phyloP scores from a whole-genome alignment of 257 asterid species.

The Petunia secreta region DNA sequence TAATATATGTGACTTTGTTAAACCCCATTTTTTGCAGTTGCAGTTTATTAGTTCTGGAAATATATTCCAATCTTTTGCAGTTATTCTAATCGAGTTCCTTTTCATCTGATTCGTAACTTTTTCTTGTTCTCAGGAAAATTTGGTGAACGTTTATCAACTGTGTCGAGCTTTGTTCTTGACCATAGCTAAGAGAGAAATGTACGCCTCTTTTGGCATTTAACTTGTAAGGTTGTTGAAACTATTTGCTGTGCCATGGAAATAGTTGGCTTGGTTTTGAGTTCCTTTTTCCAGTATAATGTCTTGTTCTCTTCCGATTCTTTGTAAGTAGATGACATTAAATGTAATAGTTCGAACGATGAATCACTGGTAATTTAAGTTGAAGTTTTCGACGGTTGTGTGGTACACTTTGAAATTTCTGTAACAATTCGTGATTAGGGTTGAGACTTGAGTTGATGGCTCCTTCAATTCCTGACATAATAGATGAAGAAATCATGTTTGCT shows the following conservation, averaged over 20 bases:
- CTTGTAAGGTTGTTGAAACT: conserved; percentile 10
- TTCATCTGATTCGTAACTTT: background rate
- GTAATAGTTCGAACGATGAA: background rate
- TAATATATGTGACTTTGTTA: background rate
- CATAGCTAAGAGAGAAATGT: background rate
- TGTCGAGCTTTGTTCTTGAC: background rate
- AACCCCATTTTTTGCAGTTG: background rate
- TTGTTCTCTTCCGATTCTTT: background rate
- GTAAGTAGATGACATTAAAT: background rate
- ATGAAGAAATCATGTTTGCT: background rate
- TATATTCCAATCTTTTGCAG: background rate
- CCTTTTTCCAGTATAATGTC: background rate
- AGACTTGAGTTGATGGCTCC: too few species aligned
- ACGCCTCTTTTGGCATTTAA: conserved; percentile 8
- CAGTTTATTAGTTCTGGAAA: background rate
- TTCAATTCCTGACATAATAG: too few species aligned
- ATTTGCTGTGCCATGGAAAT: conserved; percentile 3
- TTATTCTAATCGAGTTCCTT: background rate
- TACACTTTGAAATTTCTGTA: too few species aligned
- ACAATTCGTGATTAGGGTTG: too few species aligned
- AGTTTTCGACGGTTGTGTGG: too few species aligned
- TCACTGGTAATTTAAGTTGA: too few species aligned
- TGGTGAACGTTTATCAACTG: conserved; percentile 8
- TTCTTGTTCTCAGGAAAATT: conserved; percentile 11
- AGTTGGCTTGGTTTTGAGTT: conserved; percentile 10